phyloP scores from a whole-genome alignment of 2,329 filamentous ascomycete species.

The Fusarium sp. region DNA sequence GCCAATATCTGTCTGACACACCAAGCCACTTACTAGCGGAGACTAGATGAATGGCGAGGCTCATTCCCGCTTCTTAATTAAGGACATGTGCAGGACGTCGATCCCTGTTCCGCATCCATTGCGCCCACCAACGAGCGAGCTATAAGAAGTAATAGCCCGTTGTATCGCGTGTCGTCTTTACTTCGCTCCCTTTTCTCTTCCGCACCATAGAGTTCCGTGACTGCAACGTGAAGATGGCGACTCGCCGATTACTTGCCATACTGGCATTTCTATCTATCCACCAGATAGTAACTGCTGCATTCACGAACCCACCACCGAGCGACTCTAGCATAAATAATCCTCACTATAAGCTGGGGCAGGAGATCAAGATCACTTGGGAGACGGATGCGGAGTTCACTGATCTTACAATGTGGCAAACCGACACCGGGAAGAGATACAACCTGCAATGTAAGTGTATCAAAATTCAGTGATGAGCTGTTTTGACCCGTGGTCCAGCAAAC shows the following conservation, averaged over 20 bases:
- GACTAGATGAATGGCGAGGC: background rate
- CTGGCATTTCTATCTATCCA: background rate
- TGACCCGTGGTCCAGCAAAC: background rate
- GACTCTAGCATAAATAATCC: background rate
- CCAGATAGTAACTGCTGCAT: background rate
- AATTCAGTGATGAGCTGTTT: rapidly evolving
- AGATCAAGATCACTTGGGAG: background rate
- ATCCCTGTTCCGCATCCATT: background rate
- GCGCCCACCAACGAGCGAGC: no score
- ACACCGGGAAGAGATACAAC: background rate
- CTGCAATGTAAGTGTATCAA: background rate
- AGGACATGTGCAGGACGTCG: background rate
- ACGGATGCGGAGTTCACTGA: background rate
- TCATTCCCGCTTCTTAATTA: background rate
- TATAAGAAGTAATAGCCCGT: background rate
- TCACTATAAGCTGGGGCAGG: background rate
- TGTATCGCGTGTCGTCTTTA: background rate
- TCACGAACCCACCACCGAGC: background rate
- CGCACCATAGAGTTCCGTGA: no score
- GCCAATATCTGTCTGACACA: background rate
- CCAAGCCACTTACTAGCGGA: background rate
- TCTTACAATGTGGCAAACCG: background rate
- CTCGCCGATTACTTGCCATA: background rate
- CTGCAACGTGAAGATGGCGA: background rate
- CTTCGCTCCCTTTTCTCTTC: no score